phyloP scores from a whole-genome alignment of 495 filamentous ascomycete genomes.

The Glarea lozoyensis region DNA sequence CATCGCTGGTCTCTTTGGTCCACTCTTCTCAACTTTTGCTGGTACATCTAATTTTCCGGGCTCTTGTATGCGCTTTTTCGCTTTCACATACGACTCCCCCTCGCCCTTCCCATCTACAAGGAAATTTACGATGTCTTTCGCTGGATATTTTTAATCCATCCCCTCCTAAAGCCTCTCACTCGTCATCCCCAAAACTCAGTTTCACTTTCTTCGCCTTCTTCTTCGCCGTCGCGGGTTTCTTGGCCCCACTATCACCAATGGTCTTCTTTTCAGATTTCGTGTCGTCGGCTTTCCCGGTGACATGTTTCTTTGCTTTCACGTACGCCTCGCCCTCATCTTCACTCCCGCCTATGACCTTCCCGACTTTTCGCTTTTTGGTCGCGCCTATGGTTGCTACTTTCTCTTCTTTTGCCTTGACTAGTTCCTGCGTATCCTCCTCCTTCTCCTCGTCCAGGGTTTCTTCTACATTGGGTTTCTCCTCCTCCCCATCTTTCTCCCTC shows the following conservation, averaged over 20 bases:
- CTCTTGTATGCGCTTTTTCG: no score
- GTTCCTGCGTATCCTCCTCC: constrained; percentile 8
- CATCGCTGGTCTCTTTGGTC: not conserved
- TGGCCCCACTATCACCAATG: not conserved
- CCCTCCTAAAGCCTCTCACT: no score
- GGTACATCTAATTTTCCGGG: no score
- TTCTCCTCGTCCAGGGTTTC: constrained; percentile 4
- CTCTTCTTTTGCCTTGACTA: constrained; percentile 19
- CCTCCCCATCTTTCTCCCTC: constrained; percentile 3
- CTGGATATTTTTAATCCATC: no score
- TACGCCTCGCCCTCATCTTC: constrained; percentile 15
- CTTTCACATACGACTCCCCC: no score
- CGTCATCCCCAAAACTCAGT: constrained; percentile 48
- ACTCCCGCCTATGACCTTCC: constrained; percentile 32
- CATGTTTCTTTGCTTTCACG: no score
- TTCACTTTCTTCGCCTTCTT: constrained; percentile 41
- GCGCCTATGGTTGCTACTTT: constrained; percentile 31
- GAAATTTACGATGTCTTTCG: no score
- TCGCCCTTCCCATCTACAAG: no score
- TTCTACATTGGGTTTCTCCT: constrained; percentile 1
- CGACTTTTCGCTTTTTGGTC: constrained; percentile 39
- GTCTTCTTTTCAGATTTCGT: not conserved
- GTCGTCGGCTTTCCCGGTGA: no score
- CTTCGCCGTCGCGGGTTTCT: constrained; percentile 3
- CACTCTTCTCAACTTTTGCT: no score